Percentiles rank a stretch among this genome's conserved stretches.
Evolutionary conservation across 2,329 filamentous ascomycete species (phyloP).

Genomic region (Blumeria graminis): DNA sequence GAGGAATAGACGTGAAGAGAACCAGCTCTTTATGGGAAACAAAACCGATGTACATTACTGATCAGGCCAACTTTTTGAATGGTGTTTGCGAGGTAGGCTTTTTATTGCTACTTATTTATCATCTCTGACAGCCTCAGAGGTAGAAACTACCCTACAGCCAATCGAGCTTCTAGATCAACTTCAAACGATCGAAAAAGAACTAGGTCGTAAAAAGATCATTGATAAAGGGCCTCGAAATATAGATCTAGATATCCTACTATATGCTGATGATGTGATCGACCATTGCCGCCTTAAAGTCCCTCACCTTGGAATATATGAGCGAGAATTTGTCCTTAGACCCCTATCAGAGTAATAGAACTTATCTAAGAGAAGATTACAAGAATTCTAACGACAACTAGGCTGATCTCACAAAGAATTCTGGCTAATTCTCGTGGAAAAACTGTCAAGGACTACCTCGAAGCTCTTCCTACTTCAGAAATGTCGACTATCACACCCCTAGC

Average conservation of each 20-base stretch:
- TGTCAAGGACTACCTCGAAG: slow-evolving; percentile 34
- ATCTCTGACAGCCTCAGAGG: slow-evolving; percentile 24
- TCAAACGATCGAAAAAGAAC: slow-evolving; percentile 56
- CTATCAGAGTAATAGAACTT: slow-evolving; percentile 40
- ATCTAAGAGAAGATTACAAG: background rate
- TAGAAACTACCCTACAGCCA: slow-evolving; percentile 56
- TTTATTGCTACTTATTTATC: background rate
- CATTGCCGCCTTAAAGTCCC: slow-evolving; percentile 61
- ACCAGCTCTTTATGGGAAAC: slow-evolving; percentile 90
- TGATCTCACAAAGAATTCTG: slow-evolving; percentile 1
- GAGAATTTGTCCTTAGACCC: slow-evolving; percentile 81
- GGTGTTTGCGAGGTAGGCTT: slow-evolving; percentile 64
- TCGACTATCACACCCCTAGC: slow-evolving; percentile 35
- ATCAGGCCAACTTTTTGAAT: slow-evolving; percentile 77
- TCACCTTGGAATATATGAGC: slow-evolving; percentile 63
- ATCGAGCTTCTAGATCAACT: slow-evolving; percentile 54
- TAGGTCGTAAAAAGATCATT: slow-evolving; percentile 63
- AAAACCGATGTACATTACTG: slow-evolving; percentile 82
- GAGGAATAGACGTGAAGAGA: slow-evolving; percentile 46
- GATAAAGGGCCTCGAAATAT: slow-evolving; percentile 92
- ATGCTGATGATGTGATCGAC: slow-evolving; percentile 39
- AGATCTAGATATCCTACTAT: slow-evolving; percentile 78
- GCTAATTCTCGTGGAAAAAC: slow-evolving; percentile 11
- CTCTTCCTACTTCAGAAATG: slow-evolving; percentile 27
- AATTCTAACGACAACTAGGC: background rate